Evolutionary conservation across 257 asterid genomes (phyloP).

Genomic region (Solanum habrochaites): DNA sequence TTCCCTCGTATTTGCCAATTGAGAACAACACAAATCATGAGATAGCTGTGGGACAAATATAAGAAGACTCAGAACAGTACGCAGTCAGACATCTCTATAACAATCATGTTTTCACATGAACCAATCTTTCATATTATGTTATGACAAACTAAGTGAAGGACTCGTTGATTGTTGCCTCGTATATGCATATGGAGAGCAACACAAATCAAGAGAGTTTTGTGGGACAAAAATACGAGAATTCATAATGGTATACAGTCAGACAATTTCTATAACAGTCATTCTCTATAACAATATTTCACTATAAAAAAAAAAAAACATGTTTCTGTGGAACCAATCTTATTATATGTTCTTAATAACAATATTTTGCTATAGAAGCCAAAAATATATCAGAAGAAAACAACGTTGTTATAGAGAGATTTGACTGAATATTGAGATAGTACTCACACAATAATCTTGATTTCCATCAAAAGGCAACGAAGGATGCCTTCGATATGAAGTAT

Average conservation of each 20-base stretch:
- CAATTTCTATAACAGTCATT: neutral
- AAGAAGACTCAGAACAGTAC: neutral
- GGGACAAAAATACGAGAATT: neutral
- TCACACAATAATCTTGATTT: constrained; percentile 37
- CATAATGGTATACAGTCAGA: neutral
- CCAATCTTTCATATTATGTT: neutral
- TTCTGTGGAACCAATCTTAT: neutral
- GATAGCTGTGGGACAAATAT: constrained; percentile 15
- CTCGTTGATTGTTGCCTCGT: constrained; percentile 15
- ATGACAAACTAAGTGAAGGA: constrained; percentile 8
- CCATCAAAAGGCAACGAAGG: constrained; percentile 16
- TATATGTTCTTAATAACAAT: neutral
- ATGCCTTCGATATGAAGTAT: neutral
- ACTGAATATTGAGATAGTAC: neutral
- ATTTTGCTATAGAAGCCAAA: neutral
- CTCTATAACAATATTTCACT: neutral
- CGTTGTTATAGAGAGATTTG: neutral
- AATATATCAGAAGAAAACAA: neutral
- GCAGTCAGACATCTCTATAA: neutral
- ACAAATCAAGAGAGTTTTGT: constrained; percentile 27
- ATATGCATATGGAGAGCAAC: constrained; percentile 14
- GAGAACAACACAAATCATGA: constrained; percentile 22
- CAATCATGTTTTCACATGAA: neutral
- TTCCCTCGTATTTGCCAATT: constrained; percentile 14
- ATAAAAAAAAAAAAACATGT: fast-evolving